Base-by-base conservation (phyloP, 495 filamentous ascomycete species). In the Hapsidospora chrysogenum region DNA sequence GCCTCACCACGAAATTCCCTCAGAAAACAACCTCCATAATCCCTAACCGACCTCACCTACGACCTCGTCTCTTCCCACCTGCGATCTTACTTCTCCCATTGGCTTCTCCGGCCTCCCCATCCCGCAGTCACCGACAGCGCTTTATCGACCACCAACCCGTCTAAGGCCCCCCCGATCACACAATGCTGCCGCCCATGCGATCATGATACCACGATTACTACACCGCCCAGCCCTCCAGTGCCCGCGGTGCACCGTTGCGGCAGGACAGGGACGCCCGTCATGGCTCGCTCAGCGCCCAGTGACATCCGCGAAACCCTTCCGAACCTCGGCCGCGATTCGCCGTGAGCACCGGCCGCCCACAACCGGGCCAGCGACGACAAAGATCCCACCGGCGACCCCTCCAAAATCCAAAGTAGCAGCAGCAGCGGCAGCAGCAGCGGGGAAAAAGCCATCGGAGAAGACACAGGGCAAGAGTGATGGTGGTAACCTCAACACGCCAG, bases 401-500 rank as follows among this genome's bases (percentile, higher is more conserved):
- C 19, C 33, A n/a, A n/a, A n/a, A n/a, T n/a, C 8, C 2, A 7
- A 3, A 7, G 4, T 19, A 17, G 11, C 26, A 4, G 9, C 9
- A 31, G 25, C 17, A 26, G 19, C 25, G 21, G 19, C 8, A 9
- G 10, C 33, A 3, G 20, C 10, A 2, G 29, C 22, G 22, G 1
- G 22, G 23, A 31, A 18, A 14, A 33, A 14, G 13, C 28, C 33
- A 4, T 11, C 40, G 32, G 41, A 41, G 39, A 39, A 42, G 3
- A 11, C 40, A n/a, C n/a, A n/a, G n/a, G n/a, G n/a, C 7, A 13
- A 29, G n/a, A n/a, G 6, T 26, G 23, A 26, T 19, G 41, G 47
- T 25, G 61, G 62, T 39, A 54, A 54, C 20, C 46, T 64, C 17
- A 57, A 53, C 17, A 34, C 52, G 3, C 35, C 64, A 18, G 64